Percentiles rank a stretch among this genome's conserved stretches.
Conservation (phyloP, 257 asterid genomes). For the Datura wrightii region DNA sequence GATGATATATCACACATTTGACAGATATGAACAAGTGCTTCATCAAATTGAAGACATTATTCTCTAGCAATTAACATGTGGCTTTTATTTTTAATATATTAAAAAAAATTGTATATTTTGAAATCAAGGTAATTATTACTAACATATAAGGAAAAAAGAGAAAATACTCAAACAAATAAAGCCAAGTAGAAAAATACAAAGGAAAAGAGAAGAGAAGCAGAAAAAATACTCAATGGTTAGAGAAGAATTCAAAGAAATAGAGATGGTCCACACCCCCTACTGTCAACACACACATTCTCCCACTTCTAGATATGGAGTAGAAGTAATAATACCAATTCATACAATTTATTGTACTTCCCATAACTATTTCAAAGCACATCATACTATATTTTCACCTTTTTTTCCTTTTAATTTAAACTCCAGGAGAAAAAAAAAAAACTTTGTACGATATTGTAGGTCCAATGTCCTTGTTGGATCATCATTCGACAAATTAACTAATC, state of each 20-base stretch:
- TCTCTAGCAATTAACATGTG: too few species aligned
- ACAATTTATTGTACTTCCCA: constrained; percentile 28
- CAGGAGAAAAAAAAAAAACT: not conserved
- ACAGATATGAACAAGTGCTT: too few species aligned
- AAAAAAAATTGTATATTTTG: not conserved
- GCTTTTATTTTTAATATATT: too few species aligned
- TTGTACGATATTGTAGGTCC: not conserved
- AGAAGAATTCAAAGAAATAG: constrained; percentile 8
- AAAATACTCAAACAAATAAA: constrained; percentile 23
- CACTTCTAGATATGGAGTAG: constrained; percentile 17
- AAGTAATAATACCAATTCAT: constrained; percentile 28
- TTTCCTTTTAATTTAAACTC: not conserved
- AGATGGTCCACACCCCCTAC: constrained; percentile 25
- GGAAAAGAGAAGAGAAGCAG: constrained; percentile 7
- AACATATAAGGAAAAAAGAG: not conserved
- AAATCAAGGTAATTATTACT: not conserved
- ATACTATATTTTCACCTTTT: not conserved
- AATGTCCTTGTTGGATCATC: not conserved
- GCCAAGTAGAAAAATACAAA: constrained; percentile 32
- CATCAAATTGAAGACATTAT: too few species aligned
- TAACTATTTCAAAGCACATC: not conserved
- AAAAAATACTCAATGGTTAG: not conserved
- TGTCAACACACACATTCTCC: constrained; percentile 11
- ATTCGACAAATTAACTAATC: not conserved
- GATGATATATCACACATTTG: too few species aligned